These are phyloP conservation scores for Colletotrichum lentis DNA, from an alignment of 2,329 filamentous ascomycete species.

Conservation along the genomic window DNA sequence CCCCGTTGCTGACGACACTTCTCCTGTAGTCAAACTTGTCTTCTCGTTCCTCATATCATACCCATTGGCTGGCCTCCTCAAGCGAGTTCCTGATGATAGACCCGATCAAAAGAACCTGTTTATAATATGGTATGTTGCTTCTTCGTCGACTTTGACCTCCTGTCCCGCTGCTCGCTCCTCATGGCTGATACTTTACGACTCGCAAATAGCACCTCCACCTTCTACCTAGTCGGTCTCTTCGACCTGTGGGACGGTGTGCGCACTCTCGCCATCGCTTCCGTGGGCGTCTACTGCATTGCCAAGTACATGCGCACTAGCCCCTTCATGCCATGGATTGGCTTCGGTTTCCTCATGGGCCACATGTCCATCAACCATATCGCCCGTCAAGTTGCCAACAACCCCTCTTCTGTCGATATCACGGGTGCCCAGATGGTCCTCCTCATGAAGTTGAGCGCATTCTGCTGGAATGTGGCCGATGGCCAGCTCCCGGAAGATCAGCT, in stretches of 20 bases:
- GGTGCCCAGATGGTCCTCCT: constrained; percentile 97
- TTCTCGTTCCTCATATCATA: constrained; percentile 91
- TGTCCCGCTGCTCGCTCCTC: constrained; percentile 1
- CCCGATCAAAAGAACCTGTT: constrained; percentile 90
- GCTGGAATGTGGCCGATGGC: constrained; percentile 97
- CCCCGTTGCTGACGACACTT: constrained; percentile 6
- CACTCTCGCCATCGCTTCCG: constrained; percentile 81
- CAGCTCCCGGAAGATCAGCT: constrained; percentile 79
- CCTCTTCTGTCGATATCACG: constrained; percentile 82
- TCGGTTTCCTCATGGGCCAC: constrained; percentile 93
- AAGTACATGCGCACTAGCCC: constrained; percentile 79
- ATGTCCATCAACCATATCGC: constrained; percentile 90
- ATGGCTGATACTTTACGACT: constrained; percentile 1
- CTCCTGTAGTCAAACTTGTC: constrained; percentile 84
- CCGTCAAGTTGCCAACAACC: constrained; percentile 75
- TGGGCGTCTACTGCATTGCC: constrained; percentile 83
- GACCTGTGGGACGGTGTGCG: constrained; percentile 86
- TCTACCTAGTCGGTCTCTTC: constrained; percentile 93
- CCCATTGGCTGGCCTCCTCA: constrained; percentile 85
- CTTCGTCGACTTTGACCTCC: neutral
- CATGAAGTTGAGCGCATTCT: constrained; percentile 97
- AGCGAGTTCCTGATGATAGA: constrained; percentile 85
- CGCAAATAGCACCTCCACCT: constrained; percentile 72
- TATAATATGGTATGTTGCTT: constrained; percentile 70
- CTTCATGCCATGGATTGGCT: constrained; percentile 97